Evolutionary conservation across 129 eudicot species (phyloP).

Genomic region (Chrysanthemum lavandulifolium): DNA sequence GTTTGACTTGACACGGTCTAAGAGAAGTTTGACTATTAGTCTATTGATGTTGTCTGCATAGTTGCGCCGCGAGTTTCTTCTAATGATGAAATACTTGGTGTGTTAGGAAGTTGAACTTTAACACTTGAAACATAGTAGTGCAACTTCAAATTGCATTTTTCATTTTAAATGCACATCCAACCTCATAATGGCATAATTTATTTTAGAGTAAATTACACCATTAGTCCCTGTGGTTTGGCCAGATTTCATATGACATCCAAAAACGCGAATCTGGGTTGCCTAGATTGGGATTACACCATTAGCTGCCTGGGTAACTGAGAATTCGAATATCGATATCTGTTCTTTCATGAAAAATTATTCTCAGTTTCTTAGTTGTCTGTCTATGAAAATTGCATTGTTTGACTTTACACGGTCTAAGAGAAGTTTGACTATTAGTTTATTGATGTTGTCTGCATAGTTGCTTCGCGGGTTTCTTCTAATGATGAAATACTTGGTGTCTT

Average conservation of each 20-base stretch:
- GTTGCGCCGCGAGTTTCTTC: background rate
- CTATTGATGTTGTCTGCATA: background rate
- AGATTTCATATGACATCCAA: no score
- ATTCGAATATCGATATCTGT: no score
- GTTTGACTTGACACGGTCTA: background rate
- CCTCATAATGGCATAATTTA: background rate
- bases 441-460: background rate
- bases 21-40: background rate
- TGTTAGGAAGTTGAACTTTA: background rate
- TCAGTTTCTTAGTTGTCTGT: background rate
- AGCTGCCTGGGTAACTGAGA: no score
- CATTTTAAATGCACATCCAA: background rate
- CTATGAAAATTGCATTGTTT: background rate
- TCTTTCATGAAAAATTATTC: no score
- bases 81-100: background rate
- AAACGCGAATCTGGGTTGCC: no score
- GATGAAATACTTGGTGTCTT: background rate
- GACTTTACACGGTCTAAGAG: background rate
- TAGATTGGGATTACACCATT: no score
- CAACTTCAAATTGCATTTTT: background rate
- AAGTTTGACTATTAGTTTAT: background rate
- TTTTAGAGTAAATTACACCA: background rate
- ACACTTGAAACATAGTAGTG: background rate
- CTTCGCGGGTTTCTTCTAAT: background rate
- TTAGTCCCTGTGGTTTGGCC: no score